A percentile compares a stretch with the other conserved stretches of the same genome.
Conservation (phyloP, 2,329 filamentous ascomycete species). For the Phaeomoniella chlamydospora region DNA sequence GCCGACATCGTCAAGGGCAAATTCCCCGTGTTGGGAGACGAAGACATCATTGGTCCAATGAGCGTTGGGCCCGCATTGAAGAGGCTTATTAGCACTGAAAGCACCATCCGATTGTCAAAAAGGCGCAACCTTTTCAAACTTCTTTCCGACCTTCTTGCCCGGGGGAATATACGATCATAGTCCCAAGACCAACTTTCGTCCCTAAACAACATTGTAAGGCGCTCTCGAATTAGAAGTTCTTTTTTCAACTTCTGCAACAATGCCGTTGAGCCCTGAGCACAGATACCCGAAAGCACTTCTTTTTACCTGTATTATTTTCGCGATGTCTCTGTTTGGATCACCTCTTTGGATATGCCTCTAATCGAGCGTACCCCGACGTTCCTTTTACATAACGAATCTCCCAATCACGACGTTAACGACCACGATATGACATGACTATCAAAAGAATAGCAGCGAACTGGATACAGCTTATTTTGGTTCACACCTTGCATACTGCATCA, state of each 20-base stretch:
- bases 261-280: no score
- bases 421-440: not conserved
- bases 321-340: no score
- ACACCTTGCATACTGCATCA: not conserved
- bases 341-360: no score
- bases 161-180: not conserved
- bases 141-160: conserved; percentile 23
- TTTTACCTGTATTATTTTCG: no score
- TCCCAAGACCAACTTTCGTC: no score
- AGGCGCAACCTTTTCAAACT: conserved; percentile 29
- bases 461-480: not conserved
- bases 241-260: no score
- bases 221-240: no score
- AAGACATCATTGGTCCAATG: conserved; percentile 92
- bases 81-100: conserved; percentile 25
- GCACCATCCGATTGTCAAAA: conserved; percentile 22
- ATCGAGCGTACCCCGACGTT: no score
- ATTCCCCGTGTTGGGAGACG: conserved; percentile 75
- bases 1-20: conserved; percentile 41
- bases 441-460: no score
- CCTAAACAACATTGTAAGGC: no score
- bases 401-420: not conserved
- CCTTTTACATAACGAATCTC: not conserved
- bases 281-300: no score
- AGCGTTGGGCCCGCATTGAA: conserved; percentile 25